A percentile compares a stretch with the other conserved stretches of the same genome.
Evolutionary conservation across 306 rosid genomes (phyloP).

Genomic region (Prunus armeniaca): DNA sequence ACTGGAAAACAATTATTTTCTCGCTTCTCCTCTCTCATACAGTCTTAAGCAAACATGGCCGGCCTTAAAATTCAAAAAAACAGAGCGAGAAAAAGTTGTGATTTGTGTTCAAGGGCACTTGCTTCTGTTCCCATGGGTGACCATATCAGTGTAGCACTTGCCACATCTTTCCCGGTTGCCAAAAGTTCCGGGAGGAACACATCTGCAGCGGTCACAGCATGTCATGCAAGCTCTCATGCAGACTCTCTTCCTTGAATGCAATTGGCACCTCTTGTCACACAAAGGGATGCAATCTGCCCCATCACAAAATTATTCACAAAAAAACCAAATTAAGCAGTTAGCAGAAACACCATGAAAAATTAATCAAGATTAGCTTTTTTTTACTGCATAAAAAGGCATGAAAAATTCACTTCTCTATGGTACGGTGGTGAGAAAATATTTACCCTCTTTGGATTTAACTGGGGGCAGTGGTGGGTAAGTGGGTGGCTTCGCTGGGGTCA

Average conservation of each 20-base stretch:
- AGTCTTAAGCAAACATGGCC: not conserved
- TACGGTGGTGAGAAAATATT: not conserved
- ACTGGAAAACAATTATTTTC: slow-evolving; percentile 7
- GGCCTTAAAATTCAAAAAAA: not conserved
- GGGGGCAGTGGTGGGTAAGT: slow-evolving; percentile 39
- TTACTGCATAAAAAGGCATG: no score
- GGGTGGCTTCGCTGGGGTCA: slow-evolving; percentile 18
- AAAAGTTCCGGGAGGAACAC: slow-evolving; percentile 91
- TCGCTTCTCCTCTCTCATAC: not conserved
- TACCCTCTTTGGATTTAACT: slow-evolving; percentile 56
- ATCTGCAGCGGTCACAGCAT: slow-evolving; percentile 83
- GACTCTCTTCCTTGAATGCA: slow-evolving; percentile 50
- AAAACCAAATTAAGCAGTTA: no score
- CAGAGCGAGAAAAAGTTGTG: not conserved
- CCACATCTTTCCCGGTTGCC: slow-evolving; percentile 86
- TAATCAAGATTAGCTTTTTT: not conserved
- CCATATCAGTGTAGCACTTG: slow-evolving; percentile 80
- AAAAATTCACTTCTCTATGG: not conserved
- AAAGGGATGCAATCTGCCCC: slow-evolving; percentile 64
- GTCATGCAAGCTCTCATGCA: slow-evolving; percentile 80
- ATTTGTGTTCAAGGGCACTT: slow-evolving; percentile 61
- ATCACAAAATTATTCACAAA: not conserved
- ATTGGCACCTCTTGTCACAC: slow-evolving; percentile 55
- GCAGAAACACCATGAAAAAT: not conserved
- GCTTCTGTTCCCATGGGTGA: slow-evolving; percentile 56